Percentiles rank a stretch among this genome's conserved stretches.
phyloP scores from a whole-genome alignment of 805 yeast species.

The Yarrowia deformans region DNA sequence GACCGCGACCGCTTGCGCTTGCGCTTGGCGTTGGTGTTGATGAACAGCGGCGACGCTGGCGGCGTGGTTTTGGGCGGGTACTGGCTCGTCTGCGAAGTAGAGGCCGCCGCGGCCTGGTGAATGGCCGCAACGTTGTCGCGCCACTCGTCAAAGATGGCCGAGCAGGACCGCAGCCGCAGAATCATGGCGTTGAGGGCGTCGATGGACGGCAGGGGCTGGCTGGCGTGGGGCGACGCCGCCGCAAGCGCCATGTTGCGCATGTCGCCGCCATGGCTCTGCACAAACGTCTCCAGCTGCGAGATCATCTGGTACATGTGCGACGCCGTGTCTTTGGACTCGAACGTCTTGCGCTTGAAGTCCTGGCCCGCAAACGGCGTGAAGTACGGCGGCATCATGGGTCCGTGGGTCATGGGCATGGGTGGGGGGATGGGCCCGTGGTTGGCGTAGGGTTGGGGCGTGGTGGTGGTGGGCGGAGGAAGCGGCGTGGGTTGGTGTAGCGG shows the following conservation, averaged over 20 bases:
- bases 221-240: neutral
- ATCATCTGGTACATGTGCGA: conserved; percentile 39
- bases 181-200: conserved; percentile 35
- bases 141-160: conserved; percentile 37
- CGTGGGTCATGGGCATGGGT: conserved; percentile 3
- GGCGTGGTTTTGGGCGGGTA: conserved; percentile 29
- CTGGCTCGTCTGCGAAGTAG: neutral
- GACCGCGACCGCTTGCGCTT: conserved; percentile 30
- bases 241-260: conserved; percentile 24
- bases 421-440: neutral
- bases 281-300: conserved; percentile 30
- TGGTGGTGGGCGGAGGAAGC: neutral
- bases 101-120: conserved; percentile 16
- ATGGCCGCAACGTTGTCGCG: conserved; percentile 19
- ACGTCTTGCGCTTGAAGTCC: conserved; percentile 28
- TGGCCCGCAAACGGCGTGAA: conserved; percentile 22
- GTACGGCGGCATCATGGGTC: conserved; percentile 36
- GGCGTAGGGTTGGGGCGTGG: neutral
- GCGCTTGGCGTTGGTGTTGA: conserved; percentile 9
- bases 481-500: neutral
- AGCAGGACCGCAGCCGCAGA: conserved; percentile 9
- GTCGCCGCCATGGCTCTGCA: conserved; percentile 27
- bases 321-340: conserved; percentile 36
- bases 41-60: conserved; percentile 26
- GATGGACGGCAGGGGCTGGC: conserved; percentile 6